Percentiles rank a stretch among this genome's conserved stretches.
Conservation (phyloP, 2,329 filamentous ascomycete species). For the Exophiala oligosperma region DNA sequence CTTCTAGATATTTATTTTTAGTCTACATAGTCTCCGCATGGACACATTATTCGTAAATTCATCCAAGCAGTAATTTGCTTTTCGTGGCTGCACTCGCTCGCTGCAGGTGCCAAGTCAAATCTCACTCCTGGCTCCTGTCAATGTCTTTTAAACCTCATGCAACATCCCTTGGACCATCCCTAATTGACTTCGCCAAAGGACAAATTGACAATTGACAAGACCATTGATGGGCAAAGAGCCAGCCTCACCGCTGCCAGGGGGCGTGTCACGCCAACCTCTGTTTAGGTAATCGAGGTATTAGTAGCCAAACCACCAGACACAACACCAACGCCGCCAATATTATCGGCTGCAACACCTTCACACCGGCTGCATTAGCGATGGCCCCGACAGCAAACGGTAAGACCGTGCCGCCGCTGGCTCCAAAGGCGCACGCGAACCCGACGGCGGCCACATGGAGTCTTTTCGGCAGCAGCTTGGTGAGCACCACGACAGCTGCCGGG, state of each 20-base stretch:
- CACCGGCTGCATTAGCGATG: slow-evolving; percentile 52
- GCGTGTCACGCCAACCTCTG: slow-evolving; percentile 20
- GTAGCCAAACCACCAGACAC: slow-evolving; percentile 22
- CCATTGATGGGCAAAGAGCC: too few species aligned
- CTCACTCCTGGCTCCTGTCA: background rate
- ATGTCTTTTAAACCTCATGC: background rate
- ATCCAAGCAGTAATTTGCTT: too few species aligned
- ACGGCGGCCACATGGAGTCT: slow-evolving; percentile 23
- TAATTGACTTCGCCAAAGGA: background rate
- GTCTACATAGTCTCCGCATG: too few species aligned
- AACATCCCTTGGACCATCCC: background rate
- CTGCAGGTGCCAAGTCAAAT: background rate
- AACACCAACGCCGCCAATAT: slow-evolving; percentile 40
- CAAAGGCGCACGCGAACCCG: slow-evolving; percentile 66
- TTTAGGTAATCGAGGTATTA: slow-evolving; percentile 24
- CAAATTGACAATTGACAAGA: too few species aligned
- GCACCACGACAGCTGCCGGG: slow-evolving; percentile 46
- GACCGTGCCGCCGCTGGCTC: slow-evolving; percentile 62
- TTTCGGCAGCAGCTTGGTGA: slow-evolving; percentile 26
- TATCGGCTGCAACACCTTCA: slow-evolving; percentile 58
- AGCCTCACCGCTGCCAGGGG: too few species aligned
- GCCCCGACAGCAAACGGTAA: slow-evolving; percentile 41
- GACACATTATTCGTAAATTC: too few species aligned
- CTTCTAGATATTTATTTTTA: too few species aligned
- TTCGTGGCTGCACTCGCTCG: background rate